Evolutionary conservation across 148 eudicot species (phyloP).

Genomic region (Rhododendron williamsianum): DNA sequence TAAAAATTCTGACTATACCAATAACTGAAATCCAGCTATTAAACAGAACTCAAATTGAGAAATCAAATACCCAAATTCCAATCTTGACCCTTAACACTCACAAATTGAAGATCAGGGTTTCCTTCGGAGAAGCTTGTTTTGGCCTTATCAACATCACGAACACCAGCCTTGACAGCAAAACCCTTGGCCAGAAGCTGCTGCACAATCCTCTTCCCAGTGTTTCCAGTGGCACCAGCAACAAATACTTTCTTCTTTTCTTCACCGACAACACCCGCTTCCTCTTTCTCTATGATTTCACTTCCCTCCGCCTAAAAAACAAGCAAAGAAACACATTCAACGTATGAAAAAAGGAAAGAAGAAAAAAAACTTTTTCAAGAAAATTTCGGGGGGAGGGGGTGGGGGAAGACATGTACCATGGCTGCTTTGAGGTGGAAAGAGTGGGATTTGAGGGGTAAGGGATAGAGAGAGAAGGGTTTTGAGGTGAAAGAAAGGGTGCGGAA

Average conservation of each 20-base stretch:
- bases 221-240: constrained; percentile 96
- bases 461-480: constrained; percentile 9
- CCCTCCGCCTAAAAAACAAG: constrained; percentile 45
- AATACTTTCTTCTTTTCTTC: constrained; percentile 60
- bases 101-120: constrained; percentile 69
- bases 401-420: constrained; percentile 10
- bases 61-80: background rate
- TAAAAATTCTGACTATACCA: background rate
- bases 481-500: constrained; percentile 19
- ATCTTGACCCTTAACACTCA: constrained; percentile 29
- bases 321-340: background rate
- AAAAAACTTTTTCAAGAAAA: background rate
- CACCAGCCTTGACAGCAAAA: constrained; percentile 90
- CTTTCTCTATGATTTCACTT: constrained; percentile 48
- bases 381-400: background rate
- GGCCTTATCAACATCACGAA: constrained; percentile 73
- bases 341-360: background rate
- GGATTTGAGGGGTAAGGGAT: constrained; percentile 7
- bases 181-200: constrained; percentile 84
- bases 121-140: constrained; percentile 42
- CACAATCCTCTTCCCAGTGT: constrained; percentile 86
- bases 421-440: constrained; percentile 30
- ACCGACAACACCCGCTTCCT: constrained; percentile 11
- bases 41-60: background rate
- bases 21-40: background rate